Percentiles rank a stretch among this genome's conserved stretches.
Conservation (phyloP, 768 basidiomycete species). For the Collybia sp. region DNA sequence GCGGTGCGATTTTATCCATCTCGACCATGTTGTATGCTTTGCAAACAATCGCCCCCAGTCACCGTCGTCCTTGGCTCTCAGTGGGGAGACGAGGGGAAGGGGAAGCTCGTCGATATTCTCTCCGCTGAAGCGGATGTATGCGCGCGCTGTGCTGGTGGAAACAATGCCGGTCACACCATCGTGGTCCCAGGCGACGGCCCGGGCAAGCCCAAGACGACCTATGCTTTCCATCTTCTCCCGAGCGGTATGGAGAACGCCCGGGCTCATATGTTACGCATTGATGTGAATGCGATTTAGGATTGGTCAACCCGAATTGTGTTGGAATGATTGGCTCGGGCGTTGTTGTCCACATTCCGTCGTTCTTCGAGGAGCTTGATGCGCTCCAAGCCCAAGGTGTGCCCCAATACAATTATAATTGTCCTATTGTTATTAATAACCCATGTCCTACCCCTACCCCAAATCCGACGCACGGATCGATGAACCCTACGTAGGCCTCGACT, state of each 20-base stretch:
- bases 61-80: slow-evolving; percentile 84
- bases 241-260: slow-evolving; percentile 57
- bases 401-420: background rate
- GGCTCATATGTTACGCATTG: background rate
- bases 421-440: too few species aligned
- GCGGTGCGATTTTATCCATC: slow-evolving; percentile 19
- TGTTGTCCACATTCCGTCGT: slow-evolving; percentile 94
- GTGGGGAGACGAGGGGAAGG: slow-evolving; percentile 94
- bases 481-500: slow-evolving; percentile 67
- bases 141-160: slow-evolving; percentile 95
- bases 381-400: slow-evolving; percentile 73
- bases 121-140: slow-evolving; percentile 88
- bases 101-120: slow-evolving; percentile 96
- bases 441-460: background rate
- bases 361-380: slow-evolving; percentile 89
- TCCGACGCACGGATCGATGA: background rate
- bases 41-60: slow-evolving; percentile 17
- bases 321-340: slow-evolving; percentile 93
- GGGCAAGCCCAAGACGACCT: slow-evolving; percentile 72
- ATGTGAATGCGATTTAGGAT: slow-evolving; percentile 37
- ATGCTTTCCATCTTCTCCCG: slow-evolving; percentile 94
- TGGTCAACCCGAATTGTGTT: slow-evolving; percentile 81
- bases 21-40: background rate
- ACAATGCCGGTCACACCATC: slow-evolving; percentile 99
- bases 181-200: slow-evolving; percentile 65